Percentiles rank a stretch among this genome's conserved stretches.
Conservation (phyloP, 495 filamentous ascomycete genomes). For the Aspergillus kassunensis region DNA sequence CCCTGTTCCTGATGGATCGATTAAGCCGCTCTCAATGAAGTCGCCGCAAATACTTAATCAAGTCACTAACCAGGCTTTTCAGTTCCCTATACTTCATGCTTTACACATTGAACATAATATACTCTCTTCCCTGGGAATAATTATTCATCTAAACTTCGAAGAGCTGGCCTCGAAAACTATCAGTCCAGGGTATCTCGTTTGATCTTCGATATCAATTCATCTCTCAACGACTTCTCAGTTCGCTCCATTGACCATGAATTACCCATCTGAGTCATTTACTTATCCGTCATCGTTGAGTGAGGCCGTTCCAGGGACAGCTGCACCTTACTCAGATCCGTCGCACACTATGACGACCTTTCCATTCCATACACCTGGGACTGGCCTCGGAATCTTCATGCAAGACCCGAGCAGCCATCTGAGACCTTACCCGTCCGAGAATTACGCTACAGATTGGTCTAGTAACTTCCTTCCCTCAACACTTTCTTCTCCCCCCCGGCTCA, state of each 20-base stretch:
- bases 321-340: conserved; percentile 22
- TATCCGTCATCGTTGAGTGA: conserved; percentile 8
- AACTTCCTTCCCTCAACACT: conserved; percentile 16
- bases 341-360: conserved; percentile 15
- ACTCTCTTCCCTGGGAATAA: not conserved
- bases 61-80: no score
- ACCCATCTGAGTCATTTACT: conserved; percentile 11
- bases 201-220: not conserved
- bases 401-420: conserved; percentile 11
- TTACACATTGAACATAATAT: no score
- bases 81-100: no score
- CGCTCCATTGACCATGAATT: conserved; percentile 13
- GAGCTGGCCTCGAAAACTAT: not conserved
- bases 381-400: conserved; percentile 34
- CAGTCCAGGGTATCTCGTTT: not conserved
- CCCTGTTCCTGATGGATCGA: conserved; percentile 15
- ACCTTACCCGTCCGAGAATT: conserved; percentile 13
- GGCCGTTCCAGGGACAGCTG: conserved; percentile 13
- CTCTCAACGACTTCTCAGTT: not conserved
- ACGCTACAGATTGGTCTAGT: conserved; percentile 18
- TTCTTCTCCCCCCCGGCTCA: conserved; percentile 17
- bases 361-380: conserved; percentile 7
- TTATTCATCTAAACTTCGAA: not conserved
- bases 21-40: conserved; percentile 35
- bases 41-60: conserved; percentile 16